These are phyloP conservation scores for Globisporangium apiculatum DNA, from an alignment of 352 stramenopile genomes.

Conservation along the genomic window DNA sequence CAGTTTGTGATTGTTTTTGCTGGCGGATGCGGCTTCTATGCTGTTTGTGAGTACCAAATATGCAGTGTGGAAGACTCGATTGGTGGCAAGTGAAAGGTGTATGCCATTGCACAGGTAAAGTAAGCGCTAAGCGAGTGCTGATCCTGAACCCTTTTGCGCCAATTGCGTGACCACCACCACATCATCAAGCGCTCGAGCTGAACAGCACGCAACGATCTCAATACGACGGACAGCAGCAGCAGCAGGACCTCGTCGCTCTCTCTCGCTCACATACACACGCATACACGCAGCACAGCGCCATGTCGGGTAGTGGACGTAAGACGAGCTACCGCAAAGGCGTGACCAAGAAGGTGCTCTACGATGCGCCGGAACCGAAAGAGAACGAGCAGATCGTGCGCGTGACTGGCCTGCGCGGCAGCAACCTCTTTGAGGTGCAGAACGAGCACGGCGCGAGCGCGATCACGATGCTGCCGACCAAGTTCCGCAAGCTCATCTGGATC, in stretches of 20 bases:
- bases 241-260: no score
- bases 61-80: no score
- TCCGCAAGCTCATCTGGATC: slow-evolving; percentile 98
- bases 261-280: background rate
- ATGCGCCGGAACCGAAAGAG: slow-evolving; percentile 82
- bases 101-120: no score
- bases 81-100: no score
- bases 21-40: no score
- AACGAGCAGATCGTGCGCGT: slow-evolving; percentile 92
- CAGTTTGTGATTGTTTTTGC: no score
- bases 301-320: slow-evolving; percentile 88
- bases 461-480: slow-evolving; percentile 96
- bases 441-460: slow-evolving; percentile 55
- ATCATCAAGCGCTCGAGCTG: background rate
- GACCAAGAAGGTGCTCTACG: slow-evolving; percentile 88
- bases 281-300: slow-evolving; percentile 17
- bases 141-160: no score
- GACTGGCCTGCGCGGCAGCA: slow-evolving; percentile 88
- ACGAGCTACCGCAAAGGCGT: slow-evolving; percentile 91
- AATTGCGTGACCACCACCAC: background rate
- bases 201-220: slow-evolving; percentile 8
- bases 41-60: no score
- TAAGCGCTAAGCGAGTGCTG: no score
- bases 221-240: background rate
- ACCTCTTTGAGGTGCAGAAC: slow-evolving; percentile 93